Evolutionary conservation across 163 green algal species (phyloP).

Genomic region (Chlamydomonas reinhardtii): DNA sequence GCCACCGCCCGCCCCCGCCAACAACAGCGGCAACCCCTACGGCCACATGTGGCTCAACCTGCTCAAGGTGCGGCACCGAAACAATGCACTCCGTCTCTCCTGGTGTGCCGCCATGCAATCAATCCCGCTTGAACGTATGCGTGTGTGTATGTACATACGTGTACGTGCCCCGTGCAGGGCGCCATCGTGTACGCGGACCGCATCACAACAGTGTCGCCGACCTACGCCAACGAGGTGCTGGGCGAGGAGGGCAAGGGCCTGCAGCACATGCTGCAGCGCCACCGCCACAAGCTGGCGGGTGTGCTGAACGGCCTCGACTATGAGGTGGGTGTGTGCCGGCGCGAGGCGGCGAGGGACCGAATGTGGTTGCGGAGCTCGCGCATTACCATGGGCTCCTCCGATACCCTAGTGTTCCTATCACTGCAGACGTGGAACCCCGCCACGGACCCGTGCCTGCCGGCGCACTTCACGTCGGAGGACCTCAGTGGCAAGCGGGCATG

Average conservation of each 20-base stretch:
- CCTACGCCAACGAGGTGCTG: slow-evolving; percentile 88
- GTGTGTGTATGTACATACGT: too few species aligned
- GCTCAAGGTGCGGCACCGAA: slow-evolving; percentile 10
- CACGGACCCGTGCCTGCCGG: slow-evolving; percentile 81
- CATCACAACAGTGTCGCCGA: slow-evolving; percentile 94
- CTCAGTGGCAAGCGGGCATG: slow-evolving; percentile 63
- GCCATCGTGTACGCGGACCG: slow-evolving; percentile 85
- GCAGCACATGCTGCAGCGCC: slow-evolving; percentile 67
- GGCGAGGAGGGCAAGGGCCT: slow-evolving; percentile 54
- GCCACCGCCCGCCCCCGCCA: neutral
- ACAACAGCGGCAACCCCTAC: neutral
- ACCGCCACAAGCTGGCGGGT: slow-evolving; percentile 91
- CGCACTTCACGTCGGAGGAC: slow-evolving; percentile 67
- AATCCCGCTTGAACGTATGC: too few species aligned
- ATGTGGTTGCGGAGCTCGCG: too few species aligned
- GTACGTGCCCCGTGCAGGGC: slow-evolving; percentile 50
- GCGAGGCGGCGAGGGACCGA: neutral
- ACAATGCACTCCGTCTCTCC: too few species aligned
- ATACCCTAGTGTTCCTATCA: too few species aligned
- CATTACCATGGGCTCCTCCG: too few species aligned
- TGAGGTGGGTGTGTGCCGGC: slow-evolving; percentile 78
- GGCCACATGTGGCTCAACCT: slow-evolving; percentile 1
- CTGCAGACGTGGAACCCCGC: slow-evolving; percentile 40
- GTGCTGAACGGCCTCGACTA: slow-evolving; percentile 96
- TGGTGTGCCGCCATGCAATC: too few species aligned